These are phyloP conservation scores for Cryptococcus hybrid DNA, from an alignment of 1,284 basidiomycete genomes.

Conservation along the genomic window DNA sequence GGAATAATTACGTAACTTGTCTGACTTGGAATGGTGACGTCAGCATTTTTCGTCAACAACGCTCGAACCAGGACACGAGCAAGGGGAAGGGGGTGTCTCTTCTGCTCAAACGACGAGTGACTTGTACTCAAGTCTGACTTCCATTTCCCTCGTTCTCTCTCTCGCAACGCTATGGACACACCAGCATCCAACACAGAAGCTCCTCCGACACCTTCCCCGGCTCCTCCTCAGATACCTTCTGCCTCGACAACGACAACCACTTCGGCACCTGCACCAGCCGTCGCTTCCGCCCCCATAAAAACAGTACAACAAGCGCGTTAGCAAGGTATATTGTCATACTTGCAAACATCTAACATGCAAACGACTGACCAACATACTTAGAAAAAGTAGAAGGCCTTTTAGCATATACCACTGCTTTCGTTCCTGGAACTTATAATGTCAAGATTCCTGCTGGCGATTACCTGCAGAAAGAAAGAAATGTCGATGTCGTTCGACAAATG, in stretches of 20 bases:
- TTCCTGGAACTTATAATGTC: conserved; percentile 42
- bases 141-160: too few relatives aligned
- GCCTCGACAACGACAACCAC: background rate
- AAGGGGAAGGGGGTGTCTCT: too few relatives aligned
- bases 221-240: background rate
- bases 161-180: background rate
- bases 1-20: background rate
- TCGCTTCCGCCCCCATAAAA: too few relatives aligned
- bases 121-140: too few relatives aligned
- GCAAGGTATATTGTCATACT: background rate
- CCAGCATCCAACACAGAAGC: background rate
- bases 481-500: conserved; percentile 37
- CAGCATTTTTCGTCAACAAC: too few relatives aligned
- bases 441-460: conserved; percentile 47
- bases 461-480: conserved; percentile 34
- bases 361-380: background rate
- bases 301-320: background rate
- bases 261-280: background rate
- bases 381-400: conserved; percentile 24
- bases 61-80: too few relatives aligned
- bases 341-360: background rate
- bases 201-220: background rate
- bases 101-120: too few relatives aligned
- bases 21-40: too few relatives aligned
- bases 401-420: conserved; percentile 38